These are phyloP conservation scores for Schizosaccharomyces pombe DNA, from an alignment of 805 yeast species.

Conservation along the genomic window DNA sequence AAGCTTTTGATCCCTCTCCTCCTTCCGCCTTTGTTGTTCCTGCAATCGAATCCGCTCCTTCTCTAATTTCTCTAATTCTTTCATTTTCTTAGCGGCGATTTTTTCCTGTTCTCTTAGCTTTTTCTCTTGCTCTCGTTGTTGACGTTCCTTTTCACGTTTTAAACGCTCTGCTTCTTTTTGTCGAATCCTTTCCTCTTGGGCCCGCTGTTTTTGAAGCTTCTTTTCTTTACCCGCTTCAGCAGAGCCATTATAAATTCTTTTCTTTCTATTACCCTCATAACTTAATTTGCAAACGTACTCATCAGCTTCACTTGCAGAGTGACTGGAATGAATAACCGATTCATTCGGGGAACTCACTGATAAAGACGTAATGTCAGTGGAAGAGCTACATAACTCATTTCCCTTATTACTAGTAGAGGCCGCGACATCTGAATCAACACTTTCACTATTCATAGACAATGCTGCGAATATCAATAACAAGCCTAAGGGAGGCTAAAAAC, in stretches of 20 bases:
- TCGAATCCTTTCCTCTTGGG: not conserved
- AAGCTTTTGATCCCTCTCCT: conserved; percentile 2
- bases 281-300: no score
- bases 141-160: not conserved
- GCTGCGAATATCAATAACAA: no score
- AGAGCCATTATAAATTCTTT: not conserved
- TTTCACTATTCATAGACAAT: no score
- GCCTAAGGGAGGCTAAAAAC: no score
- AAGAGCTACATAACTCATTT: no score
- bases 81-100: conserved; percentile 6
- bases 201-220: not conserved
- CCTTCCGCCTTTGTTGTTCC: conserved; percentile 2
- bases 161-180: not conserved
- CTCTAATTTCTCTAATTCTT: conserved; percentile 6
- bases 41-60: conserved; percentile 3
- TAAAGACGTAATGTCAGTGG: no score
- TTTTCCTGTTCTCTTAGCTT: not conserved
- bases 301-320: no score
- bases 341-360: no score
- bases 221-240: not conserved
- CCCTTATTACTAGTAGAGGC: no score
- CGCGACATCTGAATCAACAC: no score
- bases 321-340: no score
- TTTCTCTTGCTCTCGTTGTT: not conserved
- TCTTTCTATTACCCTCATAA: not conserved